Evolutionary conservation across 139 green algal species (phyloP), one percentile per base, ranked within the genome.

Genomic region (Yamagishiella unicocca): DNA sequence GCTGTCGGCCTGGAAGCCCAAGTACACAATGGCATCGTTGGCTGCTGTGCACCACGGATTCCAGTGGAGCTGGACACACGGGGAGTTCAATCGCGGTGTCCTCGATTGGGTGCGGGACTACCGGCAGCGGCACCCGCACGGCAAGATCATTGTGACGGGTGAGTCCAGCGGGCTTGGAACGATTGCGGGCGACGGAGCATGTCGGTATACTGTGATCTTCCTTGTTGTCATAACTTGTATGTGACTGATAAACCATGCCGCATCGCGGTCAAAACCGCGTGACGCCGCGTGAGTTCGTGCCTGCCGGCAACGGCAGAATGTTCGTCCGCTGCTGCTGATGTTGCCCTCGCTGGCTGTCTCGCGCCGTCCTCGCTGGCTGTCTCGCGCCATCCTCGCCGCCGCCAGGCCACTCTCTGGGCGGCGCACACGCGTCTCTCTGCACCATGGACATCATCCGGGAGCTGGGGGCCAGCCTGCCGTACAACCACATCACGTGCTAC

Each of bases 401-500:
- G 2, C 6, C 78, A 85, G 78, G 78, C 42, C 78, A 85, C 61
- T 85, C 78, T 1, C 78, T 85, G 62, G 78, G 78, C 27, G 78
- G 78, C 22, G 78, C 78, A 0, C 78, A 85, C 27, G 78, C 78
- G 2, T 43, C 38, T 17, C 61, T 85, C 38, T 85, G 78, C 43
- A 50, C 78, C 37, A 37, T 85, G 78, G 78, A 85, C 42, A 12
- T 85, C 6, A 19, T 50, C 14, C 46, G 21, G 33, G 55, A 10
- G 61, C 27, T 87, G 74, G 46, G 27, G 3, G n/a, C 4, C 43
- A 61, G 25, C 29, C 83, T 83, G 70, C 45, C 35, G 33, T 40
- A 29, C 35, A 38, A 75, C 38, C 74, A 92, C 53, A 82, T 97
- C 29, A 74, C 73, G 10, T 75, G 97, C 42, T 93, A 94, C 84